These are phyloP conservation scores for Xylaria castorea DNA, from an alignment of 495 filamentous ascomycete species.

Conservation along the genomic window DNA sequence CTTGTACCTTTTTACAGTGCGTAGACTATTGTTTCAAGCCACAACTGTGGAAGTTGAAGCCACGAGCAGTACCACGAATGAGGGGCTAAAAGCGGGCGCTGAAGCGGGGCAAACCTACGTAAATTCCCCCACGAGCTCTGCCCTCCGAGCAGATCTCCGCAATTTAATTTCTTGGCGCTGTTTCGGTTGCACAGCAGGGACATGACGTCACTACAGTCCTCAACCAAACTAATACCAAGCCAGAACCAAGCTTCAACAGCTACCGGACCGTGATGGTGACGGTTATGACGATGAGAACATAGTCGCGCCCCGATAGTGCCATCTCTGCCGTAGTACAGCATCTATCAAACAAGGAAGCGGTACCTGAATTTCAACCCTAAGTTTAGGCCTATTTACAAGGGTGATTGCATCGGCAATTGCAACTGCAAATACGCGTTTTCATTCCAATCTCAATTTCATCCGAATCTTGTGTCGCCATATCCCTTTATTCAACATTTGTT, in stretches of 20 bases:
- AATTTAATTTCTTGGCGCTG: not conserved
- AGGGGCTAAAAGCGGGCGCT: not conserved
- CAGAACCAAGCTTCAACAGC: conserved; percentile 9
- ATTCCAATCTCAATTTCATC: not conserved
- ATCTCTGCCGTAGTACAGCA: not conserved
- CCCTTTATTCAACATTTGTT: not conserved
- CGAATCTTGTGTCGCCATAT: not conserved
- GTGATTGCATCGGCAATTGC: not conserved
- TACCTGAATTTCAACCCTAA: not conserved
- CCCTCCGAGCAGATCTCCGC: too few relatives aligned
- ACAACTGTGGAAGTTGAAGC: conserved; percentile 3
- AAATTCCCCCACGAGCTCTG: not conserved
- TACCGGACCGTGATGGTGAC: not conserved
- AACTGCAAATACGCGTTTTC: not conserved
- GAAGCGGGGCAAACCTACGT: conserved; percentile 9
- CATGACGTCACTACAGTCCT: conserved; percentile 15
- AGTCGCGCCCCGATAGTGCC: not conserved
- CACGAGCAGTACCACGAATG: conserved; percentile 12
- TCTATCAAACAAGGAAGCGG: not conserved
- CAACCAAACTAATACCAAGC: not conserved
- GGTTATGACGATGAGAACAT: not conserved
- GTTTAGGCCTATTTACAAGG: not conserved
- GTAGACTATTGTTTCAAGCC: not conserved
- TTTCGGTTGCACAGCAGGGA: not conserved
- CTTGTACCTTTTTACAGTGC: not conserved